A percentile compares a stretch with the other conserved stretches of the same genome.
Conservation (phyloP, 805 yeast genomes). For the Starmerella tilneyi region DNA sequence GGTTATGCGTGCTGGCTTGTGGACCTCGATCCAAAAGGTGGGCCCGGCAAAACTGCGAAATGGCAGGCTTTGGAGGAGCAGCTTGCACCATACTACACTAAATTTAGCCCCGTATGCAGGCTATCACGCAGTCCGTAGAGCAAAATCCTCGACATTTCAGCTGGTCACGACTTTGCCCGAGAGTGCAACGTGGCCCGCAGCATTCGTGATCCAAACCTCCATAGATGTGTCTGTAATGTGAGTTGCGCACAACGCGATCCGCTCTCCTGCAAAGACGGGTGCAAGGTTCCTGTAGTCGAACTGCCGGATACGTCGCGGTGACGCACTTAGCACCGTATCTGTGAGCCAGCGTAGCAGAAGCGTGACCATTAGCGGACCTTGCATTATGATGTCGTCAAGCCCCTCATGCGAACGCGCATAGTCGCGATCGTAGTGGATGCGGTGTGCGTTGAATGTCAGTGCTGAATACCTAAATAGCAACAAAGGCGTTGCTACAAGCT, state of each 20-base stretch:
- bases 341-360: slow-evolving; percentile 46
- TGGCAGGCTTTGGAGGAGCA: slow-evolving; percentile 40
- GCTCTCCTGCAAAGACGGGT: slow-evolving; percentile 42
- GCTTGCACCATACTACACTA: slow-evolving; percentile 16
- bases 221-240: slow-evolving; percentile 1
- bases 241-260: slow-evolving; percentile 4
- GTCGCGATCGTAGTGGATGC: slow-evolving; percentile 58
- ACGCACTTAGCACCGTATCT: slow-evolving; percentile 15
- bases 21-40: slow-evolving; percentile 32
- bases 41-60: slow-evolving; percentile 34
- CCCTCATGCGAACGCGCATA: slow-evolving; percentile 49
- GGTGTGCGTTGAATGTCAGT: slow-evolving; percentile 72
- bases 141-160: background rate
- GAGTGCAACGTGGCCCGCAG: slow-evolving; percentile 1
- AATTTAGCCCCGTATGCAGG: slow-evolving; percentile 10
- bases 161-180: background rate
- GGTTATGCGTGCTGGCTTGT: no score
- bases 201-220: slow-evolving; percentile 3
- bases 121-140: slow-evolving; percentile 11
- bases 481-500: slow-evolving; percentile 34
- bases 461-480: slow-evolving; percentile 58
- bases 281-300: slow-evolving; percentile 42
- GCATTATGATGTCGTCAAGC: slow-evolving; percentile 53
- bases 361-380: slow-evolving; percentile 71
- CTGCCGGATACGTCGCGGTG: slow-evolving; percentile 24